A percentile compares a stretch with the other conserved stretches of the same genome.
Conservation (phyloP, 805 yeast species). For the Starmerella cellae region DNA sequence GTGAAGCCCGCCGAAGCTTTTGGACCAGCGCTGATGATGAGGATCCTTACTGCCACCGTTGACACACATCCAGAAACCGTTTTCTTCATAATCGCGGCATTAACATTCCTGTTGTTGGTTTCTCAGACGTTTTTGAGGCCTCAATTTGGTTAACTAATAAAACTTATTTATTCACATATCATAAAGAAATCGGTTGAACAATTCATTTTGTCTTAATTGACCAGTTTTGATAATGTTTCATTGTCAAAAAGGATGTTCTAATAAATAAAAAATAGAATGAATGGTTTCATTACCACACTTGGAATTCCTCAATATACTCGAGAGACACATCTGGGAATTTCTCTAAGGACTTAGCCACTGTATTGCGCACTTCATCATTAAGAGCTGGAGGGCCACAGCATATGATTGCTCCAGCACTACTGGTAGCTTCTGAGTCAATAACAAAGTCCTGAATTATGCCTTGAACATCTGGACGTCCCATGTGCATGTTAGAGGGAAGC, state of each 20-base stretch:
- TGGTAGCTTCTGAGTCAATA: constrained; percentile 21
- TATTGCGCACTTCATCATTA: constrained; percentile 44
- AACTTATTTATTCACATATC: too few species aligned
- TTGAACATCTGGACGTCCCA: constrained; percentile 9
- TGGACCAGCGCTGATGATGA: constrained; percentile 12
- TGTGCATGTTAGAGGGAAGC: background rate
- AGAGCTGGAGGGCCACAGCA: constrained; percentile 52
- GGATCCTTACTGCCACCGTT: constrained; percentile 6
- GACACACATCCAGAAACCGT: constrained; percentile 3
- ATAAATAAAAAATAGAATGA: background rate
- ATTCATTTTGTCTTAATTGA: too few species aligned
- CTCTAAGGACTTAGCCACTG: constrained; percentile 30
- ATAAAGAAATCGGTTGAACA: too few species aligned
- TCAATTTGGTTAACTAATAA: too few species aligned
- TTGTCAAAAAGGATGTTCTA: background rate
- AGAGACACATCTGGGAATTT: constrained; percentile 34
- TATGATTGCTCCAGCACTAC: constrained; percentile 35
- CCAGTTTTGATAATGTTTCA: too few species aligned
- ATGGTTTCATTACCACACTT: constrained; percentile 40
- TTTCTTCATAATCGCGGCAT: constrained; percentile 4
- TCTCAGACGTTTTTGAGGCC: constrained; percentile 3
- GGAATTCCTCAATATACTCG: constrained; percentile 58
- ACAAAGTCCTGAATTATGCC: constrained; percentile 28
- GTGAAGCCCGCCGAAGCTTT: constrained; percentile 13
- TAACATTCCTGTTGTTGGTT: background rate